Evolutionary conservation across 768 basidiomycete genomes (phyloP).

Genomic region (Tubosaeta brunneosetosa): DNA sequence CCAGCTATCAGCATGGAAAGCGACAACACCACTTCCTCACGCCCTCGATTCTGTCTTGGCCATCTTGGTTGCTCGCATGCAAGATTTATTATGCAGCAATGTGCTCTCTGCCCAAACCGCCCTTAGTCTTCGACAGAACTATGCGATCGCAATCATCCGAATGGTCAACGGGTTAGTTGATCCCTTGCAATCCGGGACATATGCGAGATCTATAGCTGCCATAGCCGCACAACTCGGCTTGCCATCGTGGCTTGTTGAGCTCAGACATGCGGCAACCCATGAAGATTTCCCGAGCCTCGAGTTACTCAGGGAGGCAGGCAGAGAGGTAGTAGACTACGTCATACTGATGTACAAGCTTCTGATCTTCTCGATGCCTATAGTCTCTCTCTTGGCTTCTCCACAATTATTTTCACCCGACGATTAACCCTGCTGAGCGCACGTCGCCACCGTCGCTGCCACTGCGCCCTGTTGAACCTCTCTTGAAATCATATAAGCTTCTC

Average conservation of each 20-base stretch:
- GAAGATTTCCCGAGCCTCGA: conserved; percentile 88
- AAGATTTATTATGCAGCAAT: conserved; percentile 40
- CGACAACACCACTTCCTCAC: conserved; percentile 71
- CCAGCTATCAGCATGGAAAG: conserved; percentile 77
- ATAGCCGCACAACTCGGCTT: conserved; percentile 85
- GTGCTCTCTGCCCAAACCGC: conserved; percentile 25
- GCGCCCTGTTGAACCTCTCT: conserved; percentile 58
- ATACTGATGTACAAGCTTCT: neutral
- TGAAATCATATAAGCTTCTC: conserved; percentile 71
- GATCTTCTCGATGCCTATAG: conserved; percentile 35
- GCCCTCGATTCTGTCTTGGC: conserved; percentile 71
- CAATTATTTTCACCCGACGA: conserved; percentile 79
- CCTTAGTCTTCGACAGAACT: conserved; percentile 66
- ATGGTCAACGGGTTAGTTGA: conserved; percentile 96
- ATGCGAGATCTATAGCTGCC: conserved; percentile 85
- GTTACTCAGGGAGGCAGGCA: conserved; percentile 69
- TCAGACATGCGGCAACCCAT: conserved; percentile 94
- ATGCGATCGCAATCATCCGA: conserved; percentile 76
- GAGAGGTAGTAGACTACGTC: conserved; percentile 46
- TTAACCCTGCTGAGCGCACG: conserved; percentile 47
- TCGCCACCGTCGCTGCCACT: conserved; percentile 33
- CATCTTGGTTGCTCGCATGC: conserved; percentile 53
- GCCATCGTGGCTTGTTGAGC: conserved; percentile 84
- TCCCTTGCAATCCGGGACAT: conserved; percentile 83
- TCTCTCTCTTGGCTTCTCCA: conserved; percentile 78